phyloP scores from a whole-genome alignment of 768 basidiomycete species.

The Leucosporidium scottii region DNA sequence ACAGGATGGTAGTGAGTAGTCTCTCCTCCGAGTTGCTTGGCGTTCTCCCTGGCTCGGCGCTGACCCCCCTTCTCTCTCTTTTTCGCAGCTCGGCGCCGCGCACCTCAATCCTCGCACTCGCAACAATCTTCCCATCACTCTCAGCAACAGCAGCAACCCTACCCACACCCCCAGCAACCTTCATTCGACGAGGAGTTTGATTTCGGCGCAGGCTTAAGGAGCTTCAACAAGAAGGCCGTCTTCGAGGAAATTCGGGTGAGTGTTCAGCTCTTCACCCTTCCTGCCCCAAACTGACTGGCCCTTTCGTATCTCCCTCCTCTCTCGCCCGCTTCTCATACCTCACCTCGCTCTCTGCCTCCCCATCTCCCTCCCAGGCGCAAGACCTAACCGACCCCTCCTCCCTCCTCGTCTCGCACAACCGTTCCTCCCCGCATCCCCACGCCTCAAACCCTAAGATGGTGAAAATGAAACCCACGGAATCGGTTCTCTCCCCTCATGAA shows the following conservation, averaged over 20 bases:
- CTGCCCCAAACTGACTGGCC: background rate
- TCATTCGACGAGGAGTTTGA: constrained; percentile 33
- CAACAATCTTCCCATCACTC: too few relatives aligned
- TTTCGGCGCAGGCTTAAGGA: constrained; percentile 19
- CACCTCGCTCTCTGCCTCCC: too few relatives aligned
- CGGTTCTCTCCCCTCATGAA: constrained; percentile 19
- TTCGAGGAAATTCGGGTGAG: constrained; percentile 28
- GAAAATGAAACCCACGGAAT: constrained; percentile 38
- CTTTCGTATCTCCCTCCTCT: too few relatives aligned
- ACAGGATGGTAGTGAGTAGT: too few relatives aligned
- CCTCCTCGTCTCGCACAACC: constrained; percentile 35
- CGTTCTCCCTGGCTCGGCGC: too few relatives aligned
- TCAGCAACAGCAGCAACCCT: too few relatives aligned
- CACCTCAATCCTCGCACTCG: too few relatives aligned
- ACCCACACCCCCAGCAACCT: too few relatives aligned
- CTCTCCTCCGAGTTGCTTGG: too few relatives aligned
- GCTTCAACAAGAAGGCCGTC: constrained; percentile 32
- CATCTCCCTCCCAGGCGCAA: constrained; percentile 1
- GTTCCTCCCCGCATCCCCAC: background rate
- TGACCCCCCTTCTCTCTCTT: too few relatives aligned
- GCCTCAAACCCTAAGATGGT: constrained; percentile 41
- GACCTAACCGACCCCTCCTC: constrained; percentile 33
- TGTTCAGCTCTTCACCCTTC: background rate
- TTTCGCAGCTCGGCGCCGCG: too few relatives aligned
- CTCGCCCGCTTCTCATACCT: too few relatives aligned